Evolutionary conservation across 768 basidiomycete genomes (phyloP).

Genomic region (Rhodotorula paludigena): DNA sequence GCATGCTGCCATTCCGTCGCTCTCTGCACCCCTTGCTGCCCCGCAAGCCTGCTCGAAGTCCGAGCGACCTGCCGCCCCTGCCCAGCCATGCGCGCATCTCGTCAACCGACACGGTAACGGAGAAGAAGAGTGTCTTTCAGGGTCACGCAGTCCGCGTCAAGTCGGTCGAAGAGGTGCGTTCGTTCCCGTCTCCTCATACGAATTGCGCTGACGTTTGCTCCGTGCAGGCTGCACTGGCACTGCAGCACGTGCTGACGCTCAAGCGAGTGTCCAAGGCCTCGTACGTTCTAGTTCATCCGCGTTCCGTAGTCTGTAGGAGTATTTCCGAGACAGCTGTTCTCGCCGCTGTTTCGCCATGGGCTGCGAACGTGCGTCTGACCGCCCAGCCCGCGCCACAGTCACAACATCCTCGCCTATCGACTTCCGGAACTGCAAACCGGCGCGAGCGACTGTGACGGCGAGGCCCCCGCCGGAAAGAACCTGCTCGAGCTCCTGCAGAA

Average conservation of each 20-base stretch:
- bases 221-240: background rate
- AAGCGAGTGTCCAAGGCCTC: conserved; percentile 1
- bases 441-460: conserved; percentile 8
- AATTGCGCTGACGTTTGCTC: background rate
- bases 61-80: background rate
- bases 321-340: background rate
- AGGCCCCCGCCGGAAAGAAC: conserved; percentile 16
- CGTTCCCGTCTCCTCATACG: background rate
- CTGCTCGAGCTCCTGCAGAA: conserved; percentile 8
- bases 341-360: no score
- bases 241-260: conserved; percentile 6
- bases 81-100: background rate
- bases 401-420: conserved; percentile 19
- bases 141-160: background rate
- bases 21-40: conserved; percentile 4
- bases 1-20: background rate
- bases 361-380: no score
- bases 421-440: rapidly evolving
- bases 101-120: background rate
- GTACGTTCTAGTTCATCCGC: background rate
- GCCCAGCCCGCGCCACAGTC: background rate
- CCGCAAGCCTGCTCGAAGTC: background rate
- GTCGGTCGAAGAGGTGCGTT: conserved; percentile 3
- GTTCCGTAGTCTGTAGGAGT: no score
- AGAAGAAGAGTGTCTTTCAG: conserved; percentile 3